Percentiles rank a stretch among this genome's conserved stretches.
Evolutionary conservation across 1,139 yeast genomes (phyloP).

Genomic region (Yamadazyma blattariae): DNA sequence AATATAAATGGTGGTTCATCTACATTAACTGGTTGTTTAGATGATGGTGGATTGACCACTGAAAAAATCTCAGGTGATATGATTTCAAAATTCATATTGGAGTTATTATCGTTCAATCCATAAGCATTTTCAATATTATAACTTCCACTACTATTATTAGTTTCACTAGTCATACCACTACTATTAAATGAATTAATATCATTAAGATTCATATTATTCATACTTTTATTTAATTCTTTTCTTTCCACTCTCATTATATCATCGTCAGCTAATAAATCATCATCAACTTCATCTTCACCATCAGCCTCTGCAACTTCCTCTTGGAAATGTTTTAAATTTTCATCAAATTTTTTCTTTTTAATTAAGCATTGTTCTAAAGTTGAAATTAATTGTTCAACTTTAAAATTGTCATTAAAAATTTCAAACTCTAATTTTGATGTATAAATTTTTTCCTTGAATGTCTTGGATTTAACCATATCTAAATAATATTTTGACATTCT

Average conservation of each 20-base stretch:
- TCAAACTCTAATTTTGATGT: slow-evolving; percentile 7
- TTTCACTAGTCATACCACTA: not conserved
- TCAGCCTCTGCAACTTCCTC: not conserved
- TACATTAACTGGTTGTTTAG: slow-evolving; percentile 1
- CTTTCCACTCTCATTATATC: not conserved
- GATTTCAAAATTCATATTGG: too few relatives aligned
- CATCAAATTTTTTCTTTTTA: slow-evolving; percentile 3
- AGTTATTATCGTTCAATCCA: too few relatives aligned
- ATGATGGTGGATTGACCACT: slow-evolving; percentile 1
- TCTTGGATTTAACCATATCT: slow-evolving; percentile 6
- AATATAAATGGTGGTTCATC: slow-evolving; percentile 1
- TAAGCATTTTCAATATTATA: not conserved
- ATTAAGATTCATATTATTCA: not conserved
- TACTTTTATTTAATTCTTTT: not conserved
- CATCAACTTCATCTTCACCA: not conserved
- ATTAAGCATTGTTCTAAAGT: slow-evolving; percentile 3
- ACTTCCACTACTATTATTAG: not conserved
- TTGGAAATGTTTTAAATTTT: not conserved
- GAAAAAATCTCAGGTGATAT: slow-evolving; percentile 2
- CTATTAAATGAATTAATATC: not conserved
- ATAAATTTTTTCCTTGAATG: slow-evolving; percentile 7
- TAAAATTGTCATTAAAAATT: slow-evolving; percentile 9
- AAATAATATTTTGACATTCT: slow-evolving; percentile 8
- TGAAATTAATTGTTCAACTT: slow-evolving; percentile 5
- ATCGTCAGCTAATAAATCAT: not conserved